Conservation (phyloP, 148 eudicot genomes). For the Polygonum maritimum region DNA sequence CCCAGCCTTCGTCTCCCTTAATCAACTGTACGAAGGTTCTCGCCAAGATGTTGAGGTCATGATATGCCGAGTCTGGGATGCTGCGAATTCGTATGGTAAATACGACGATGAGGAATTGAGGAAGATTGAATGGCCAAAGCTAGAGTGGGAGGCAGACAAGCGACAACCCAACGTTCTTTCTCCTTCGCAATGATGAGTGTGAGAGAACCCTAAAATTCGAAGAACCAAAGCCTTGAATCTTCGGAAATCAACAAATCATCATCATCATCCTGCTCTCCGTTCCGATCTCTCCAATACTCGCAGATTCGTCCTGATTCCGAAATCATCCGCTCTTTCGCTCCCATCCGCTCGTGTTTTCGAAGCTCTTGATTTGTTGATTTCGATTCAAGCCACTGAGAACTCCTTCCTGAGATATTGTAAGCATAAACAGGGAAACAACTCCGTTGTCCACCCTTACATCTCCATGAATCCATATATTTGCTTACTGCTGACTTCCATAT, state of each 20-base stretch:
- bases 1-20: no score
- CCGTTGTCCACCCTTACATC: no score
- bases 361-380: not conserved
- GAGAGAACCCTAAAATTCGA: not conserved
- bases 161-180: not conserved
- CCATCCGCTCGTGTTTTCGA: not conserved
- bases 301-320: not conserved
- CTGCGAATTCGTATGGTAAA: no score
- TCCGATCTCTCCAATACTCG: not conserved
- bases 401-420: not conserved
- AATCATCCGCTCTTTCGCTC: not conserved
- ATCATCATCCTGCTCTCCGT: not conserved
- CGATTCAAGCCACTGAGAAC: not conserved
- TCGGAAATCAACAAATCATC: not conserved
- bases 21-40: no score
- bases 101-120: not conserved
- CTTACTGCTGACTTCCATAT: no score
- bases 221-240: not conserved
- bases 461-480: no score
- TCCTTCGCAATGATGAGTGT: not conserved
- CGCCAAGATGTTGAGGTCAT: no score
- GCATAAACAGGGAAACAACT: not conserved
- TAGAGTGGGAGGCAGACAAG: conserved; percentile 3
- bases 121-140: not conserved
- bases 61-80: no score